Conservation (phyloP, 305 asterid species). For the Solanum hybrid region DNA sequence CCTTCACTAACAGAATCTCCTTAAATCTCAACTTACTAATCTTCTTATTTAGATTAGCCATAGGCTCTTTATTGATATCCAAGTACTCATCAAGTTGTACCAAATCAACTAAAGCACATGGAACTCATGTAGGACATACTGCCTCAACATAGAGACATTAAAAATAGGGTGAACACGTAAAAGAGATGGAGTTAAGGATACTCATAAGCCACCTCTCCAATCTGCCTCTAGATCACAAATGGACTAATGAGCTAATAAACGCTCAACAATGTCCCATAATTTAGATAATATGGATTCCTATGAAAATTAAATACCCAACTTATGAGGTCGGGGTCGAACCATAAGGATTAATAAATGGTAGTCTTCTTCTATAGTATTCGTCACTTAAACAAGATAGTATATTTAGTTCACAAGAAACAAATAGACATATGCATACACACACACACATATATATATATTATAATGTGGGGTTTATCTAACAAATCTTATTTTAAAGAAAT, state of each 20-base stretch:
- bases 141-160: not conserved
- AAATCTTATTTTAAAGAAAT: no score
- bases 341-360: not conserved
- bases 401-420: not conserved
- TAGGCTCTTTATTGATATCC: not conserved
- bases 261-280: not conserved
- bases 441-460: no score
- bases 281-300: not conserved
- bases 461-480: not conserved
- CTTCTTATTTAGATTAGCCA: not conserved
- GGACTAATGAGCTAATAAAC: no score
- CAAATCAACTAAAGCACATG: not conserved
- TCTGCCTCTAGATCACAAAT: not conserved
- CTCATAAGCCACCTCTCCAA: not conserved
- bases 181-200: not conserved
- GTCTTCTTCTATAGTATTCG: not conserved
- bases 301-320: not conserved
- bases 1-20: not conserved
- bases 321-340: not conserved
- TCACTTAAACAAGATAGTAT: not conserved
- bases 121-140: not conserved
- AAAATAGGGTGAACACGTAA: not conserved
- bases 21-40: not conserved
- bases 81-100: not conserved
- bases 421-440: no score